Conservation (phyloP, 192 early-diverging fungal genomes). For the Mortierella alpina region DNA sequence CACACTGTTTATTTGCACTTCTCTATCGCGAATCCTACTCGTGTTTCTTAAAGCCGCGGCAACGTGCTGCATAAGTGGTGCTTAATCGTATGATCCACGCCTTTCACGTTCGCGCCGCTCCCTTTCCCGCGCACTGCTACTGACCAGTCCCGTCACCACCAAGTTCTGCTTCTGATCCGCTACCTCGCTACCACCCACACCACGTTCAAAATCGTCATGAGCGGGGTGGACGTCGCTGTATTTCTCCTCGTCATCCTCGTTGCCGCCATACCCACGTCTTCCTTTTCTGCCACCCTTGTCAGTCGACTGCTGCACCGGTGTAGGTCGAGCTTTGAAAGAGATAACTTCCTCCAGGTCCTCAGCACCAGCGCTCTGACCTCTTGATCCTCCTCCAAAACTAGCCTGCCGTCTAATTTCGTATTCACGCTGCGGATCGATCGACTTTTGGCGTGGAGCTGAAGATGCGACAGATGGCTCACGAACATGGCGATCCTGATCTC, state of each 20-base stretch:
- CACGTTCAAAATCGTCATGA: slow-evolving; percentile 3
- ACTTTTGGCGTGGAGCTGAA: slow-evolving; percentile 4
- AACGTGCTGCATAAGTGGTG: no score
- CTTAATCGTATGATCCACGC: slow-evolving; percentile 1
- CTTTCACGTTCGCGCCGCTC: slow-evolving; percentile 22
- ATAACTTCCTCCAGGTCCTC: slow-evolving; percentile 16
- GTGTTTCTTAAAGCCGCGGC: no score
- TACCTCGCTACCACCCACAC: slow-evolving; percentile 3
- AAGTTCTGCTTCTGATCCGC: slow-evolving; percentile 4
- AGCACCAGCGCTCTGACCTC: slow-evolving; percentile 2
- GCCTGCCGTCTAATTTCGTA: slow-evolving; percentile 24
- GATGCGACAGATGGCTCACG: slow-evolving; percentile 16
- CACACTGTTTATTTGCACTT: no score
- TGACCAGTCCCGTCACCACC: slow-evolving; percentile 14
- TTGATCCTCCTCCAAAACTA: not conserved
- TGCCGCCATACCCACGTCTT: slow-evolving; percentile 15
- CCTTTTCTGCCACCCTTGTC: not conserved
- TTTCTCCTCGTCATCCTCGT: slow-evolving; percentile 1
- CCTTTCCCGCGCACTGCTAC: slow-evolving; percentile 26
- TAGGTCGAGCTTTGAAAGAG: slow-evolving; percentile 18
- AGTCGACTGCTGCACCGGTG: not conserved
- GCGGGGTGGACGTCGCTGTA: not conserved
- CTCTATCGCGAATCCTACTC: no score
- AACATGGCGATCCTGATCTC: slow-evolving; percentile 4
- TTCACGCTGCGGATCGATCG: slow-evolving; percentile 24